Conservation (phyloP, 2,329 filamentous ascomycete species). For the Bimuria novae-zelandiae region DNA sequence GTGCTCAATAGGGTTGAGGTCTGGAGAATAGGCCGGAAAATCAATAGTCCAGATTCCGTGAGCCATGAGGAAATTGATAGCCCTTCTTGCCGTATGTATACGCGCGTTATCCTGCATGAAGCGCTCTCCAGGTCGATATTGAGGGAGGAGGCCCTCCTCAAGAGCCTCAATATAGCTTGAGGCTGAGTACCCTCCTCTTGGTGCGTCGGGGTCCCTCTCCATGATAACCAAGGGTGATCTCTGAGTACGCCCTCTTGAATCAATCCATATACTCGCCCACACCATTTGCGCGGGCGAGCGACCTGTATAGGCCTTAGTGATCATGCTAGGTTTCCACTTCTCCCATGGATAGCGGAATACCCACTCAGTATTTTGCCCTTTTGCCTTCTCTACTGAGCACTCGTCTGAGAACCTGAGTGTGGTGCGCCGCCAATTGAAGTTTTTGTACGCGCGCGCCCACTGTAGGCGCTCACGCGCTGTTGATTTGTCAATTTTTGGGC, state of each 20-base stretch:
- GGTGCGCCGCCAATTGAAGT: not conserved
- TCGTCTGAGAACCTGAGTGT: not conserved
- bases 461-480: not conserved
- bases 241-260: not conserved
- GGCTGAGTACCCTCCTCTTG: slow-evolving; percentile 10
- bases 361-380: not conserved
- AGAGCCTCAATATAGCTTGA: slow-evolving; percentile 11
- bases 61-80: slow-evolving; percentile 16
- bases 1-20: slow-evolving; percentile 18
- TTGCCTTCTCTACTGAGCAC: not conserved
- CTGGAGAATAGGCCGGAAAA: slow-evolving; percentile 24
- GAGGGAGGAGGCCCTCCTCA: slow-evolving; percentile 7
- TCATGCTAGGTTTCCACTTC: not conserved
- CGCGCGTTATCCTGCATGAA: slow-evolving; percentile 30
- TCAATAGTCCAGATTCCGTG: slow-evolving; percentile 17
- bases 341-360: not conserved
- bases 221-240: slow-evolving; percentile 15
- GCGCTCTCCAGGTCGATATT: slow-evolving; percentile 5
- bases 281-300: not conserved
- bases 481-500: not conserved
- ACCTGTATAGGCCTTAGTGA: not conserved
- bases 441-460: not conserved
- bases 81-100: slow-evolving; percentile 19
- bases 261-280: not conserved
- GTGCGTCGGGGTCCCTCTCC: slow-evolving; percentile 7